phyloP scores from a whole-genome alignment of 257 asterid species.

The Solanum chaucha region DNA sequence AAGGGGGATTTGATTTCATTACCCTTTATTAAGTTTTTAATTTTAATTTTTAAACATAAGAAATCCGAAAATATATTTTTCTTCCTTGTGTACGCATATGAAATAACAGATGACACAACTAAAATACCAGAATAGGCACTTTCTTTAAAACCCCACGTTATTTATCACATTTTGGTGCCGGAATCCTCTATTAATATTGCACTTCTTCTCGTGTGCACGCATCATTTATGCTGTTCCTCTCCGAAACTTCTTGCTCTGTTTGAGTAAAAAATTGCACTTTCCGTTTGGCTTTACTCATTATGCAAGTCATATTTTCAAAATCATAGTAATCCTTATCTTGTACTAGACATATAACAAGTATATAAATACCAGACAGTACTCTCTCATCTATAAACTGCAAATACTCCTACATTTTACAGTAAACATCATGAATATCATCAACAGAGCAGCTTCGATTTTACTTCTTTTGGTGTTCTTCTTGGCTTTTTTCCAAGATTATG shows the following conservation, averaged over 20 bases:
- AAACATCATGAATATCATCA: conserved; percentile 4
- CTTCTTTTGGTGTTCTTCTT: conserved; percentile 9
- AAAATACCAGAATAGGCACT: background rate
- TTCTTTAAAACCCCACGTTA: background rate
- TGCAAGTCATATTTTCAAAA: background rate
- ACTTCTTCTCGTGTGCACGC: background rate
- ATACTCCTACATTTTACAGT: background rate
- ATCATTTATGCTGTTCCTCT: background rate
- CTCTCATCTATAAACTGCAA: background rate
- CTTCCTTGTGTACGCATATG: background rate
- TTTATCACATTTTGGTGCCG: background rate
- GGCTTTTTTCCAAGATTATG: conserved; percentile 19
- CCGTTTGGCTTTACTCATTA: background rate
- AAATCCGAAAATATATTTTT: background rate
- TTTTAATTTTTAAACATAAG: too few species aligned
- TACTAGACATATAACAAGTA: background rate
- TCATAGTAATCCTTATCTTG: background rate
- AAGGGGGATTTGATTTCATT: background rate
- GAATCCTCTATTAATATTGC: background rate
- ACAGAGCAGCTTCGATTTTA: background rate
- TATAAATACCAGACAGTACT: background rate
- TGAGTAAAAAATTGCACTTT: background rate
- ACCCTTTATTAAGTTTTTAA: background rate
- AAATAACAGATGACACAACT: background rate
- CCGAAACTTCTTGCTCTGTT: background rate